These are phyloP conservation scores for Chrysoporthe puriensis DNA, from an alignment of 2,329 filamentous ascomycete species.

Conservation along the genomic window DNA sequence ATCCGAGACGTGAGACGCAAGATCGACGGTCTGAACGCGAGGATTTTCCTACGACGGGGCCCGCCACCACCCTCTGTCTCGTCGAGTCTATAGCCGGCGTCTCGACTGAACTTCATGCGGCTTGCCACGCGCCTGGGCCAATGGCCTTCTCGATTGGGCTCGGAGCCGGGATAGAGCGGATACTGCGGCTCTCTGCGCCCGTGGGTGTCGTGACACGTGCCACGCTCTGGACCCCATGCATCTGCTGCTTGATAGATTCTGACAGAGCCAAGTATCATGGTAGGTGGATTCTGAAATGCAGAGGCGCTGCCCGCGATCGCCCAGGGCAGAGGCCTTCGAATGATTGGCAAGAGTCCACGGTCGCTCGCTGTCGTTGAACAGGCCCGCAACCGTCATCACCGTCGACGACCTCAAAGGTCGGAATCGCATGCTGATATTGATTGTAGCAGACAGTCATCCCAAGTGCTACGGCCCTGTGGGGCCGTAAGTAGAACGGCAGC, in stretches of 20 bases:
- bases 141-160: background rate
- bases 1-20: slow-evolving; percentile 23
- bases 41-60: slow-evolving; percentile 3
- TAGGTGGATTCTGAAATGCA: too few species aligned
- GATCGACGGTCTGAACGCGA: slow-evolving; percentile 27
- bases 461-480: too few species aligned
- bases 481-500: too few species aligned
- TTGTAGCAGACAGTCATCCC: background rate
- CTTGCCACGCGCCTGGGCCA: background rate
- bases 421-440: background rate
- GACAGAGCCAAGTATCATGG: background rate
- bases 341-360: background rate
- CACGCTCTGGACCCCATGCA: background rate
- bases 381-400: background rate
- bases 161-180: background rate
- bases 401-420: background rate
- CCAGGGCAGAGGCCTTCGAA: background rate
- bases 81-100: background rate
- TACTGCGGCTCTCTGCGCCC: background rate
- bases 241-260: background rate
- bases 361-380: background rate
- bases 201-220: background rate
- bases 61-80: background rate
- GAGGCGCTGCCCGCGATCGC: background rate
- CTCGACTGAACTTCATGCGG: slow-evolving; percentile 5